Evolutionary conservation across 1,139 yeast genomes (phyloP).

Genomic region (Kluyveromyces sp.): DNA sequence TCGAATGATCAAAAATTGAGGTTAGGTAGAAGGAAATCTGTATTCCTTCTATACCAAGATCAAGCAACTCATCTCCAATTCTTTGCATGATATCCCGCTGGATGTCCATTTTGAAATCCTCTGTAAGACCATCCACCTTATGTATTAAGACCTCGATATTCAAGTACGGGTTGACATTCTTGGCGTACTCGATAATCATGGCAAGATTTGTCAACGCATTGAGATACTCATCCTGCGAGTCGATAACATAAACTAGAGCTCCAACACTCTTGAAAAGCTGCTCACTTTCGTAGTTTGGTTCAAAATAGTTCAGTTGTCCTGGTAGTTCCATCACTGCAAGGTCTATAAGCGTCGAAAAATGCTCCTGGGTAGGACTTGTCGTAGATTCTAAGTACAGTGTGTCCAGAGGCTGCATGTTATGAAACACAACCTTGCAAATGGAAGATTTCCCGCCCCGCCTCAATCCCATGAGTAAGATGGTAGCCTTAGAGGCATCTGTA

Average conservation of each 20-base stretch:
- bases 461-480: slow-evolving; percentile 78
- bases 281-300: slow-evolving; percentile 75
- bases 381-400: slow-evolving; percentile 88
- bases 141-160: slow-evolving; percentile 91
- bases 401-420: slow-evolving; percentile 93
- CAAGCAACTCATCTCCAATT: slow-evolving; percentile 86
- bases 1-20: slow-evolving; percentile 90
- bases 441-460: slow-evolving; percentile 79
- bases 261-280: slow-evolving; percentile 75
- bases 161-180: slow-evolving; percentile 75
- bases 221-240: slow-evolving; percentile 89
- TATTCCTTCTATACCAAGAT: slow-evolving; percentile 84
- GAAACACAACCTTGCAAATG: slow-evolving; percentile 90
- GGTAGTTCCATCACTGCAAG: slow-evolving; percentile 94
- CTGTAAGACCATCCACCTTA: slow-evolving; percentile 90
- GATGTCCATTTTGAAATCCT: slow-evolving; percentile 88
- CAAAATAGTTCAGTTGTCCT: slow-evolving; percentile 86
- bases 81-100: slow-evolving; percentile 96
- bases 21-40: slow-evolving; percentile 88
- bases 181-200: slow-evolving; percentile 82
- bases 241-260: slow-evolving; percentile 91
- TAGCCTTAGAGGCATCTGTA: slow-evolving; percentile 44
- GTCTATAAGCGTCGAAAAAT: slow-evolving; percentile 71
- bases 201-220: slow-evolving; percentile 86
- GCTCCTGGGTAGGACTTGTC: slow-evolving; percentile 77